Evolutionary conservation across 2,329 filamentous ascomycete species (phyloP).

Genomic region (Colletotrichum eremochloae): DNA sequence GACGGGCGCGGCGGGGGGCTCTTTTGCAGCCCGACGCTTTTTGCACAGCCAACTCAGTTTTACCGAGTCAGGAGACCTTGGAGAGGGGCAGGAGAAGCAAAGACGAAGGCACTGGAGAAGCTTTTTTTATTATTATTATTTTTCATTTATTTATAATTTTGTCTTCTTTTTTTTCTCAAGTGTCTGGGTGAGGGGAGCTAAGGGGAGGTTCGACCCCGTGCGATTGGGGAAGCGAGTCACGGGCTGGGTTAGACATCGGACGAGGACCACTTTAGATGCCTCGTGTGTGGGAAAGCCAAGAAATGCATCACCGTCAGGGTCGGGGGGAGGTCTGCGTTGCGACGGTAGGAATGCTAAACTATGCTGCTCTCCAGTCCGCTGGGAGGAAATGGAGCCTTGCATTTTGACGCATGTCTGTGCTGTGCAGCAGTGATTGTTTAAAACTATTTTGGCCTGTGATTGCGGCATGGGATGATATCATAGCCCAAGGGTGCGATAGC

Average conservation of each 20-base stretch:
- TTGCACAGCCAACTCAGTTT: background rate
- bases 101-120: background rate
- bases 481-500: background rate
- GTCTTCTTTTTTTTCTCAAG: background rate
- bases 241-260: background rate
- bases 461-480: background rate
- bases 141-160: background rate
- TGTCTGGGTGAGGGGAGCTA: background rate
- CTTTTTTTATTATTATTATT: background rate
- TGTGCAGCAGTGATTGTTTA: background rate
- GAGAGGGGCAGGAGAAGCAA: background rate
- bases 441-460: background rate
- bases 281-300: conserved; percentile 8
- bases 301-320: background rate
- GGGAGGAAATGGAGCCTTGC: conserved; percentile 11
- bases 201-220: background rate
- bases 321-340: background rate
- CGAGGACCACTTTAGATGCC: conserved; percentile 13
- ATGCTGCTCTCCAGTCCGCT: too few relatives aligned
- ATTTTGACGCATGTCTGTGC: conserved; percentile 12
- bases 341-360: conserved; percentile 4
- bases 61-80: background rate
- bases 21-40: background rate
- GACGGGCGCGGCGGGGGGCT: background rate
- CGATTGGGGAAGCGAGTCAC: background rate